phyloP scores from a whole-genome alignment of 495 filamentous ascomycete species.

The Podospora bellae-mahoneyi region DNA sequence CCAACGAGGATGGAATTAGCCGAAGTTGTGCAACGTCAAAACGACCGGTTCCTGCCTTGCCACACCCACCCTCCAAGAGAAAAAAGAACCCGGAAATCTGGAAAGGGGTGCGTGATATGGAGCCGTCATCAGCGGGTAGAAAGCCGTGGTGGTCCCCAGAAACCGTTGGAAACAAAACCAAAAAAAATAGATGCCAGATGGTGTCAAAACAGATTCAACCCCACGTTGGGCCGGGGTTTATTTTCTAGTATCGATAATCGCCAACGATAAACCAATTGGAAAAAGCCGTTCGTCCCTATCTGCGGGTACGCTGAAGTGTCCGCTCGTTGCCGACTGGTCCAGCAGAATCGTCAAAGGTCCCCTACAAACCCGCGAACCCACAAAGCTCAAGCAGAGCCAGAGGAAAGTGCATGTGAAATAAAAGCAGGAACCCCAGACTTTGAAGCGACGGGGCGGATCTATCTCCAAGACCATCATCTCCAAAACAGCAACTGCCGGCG shows the following conservation, averaged over 20 bases:
- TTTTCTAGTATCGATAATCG: neutral
- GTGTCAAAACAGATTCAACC: neutral
- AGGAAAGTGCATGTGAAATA: slow-evolving; percentile 23
- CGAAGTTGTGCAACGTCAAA: neutral
- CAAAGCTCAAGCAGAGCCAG: slow-evolving; percentile 9
- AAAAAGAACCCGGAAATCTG: neutral
- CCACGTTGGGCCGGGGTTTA: neutral
- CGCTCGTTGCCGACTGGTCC: slow-evolving; percentile 1
- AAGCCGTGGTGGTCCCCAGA: slow-evolving; percentile 2
- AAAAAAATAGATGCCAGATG: neutral
- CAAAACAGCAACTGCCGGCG: neutral
- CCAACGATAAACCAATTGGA: neutral
- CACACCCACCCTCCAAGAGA: slow-evolving; percentile 6
- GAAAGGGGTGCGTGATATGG: neutral
- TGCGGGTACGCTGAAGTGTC: slow-evolving; percentile 1
- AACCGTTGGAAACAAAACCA: slow-evolving; percentile 8
- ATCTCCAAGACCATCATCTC: neutral
- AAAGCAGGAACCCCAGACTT: slow-evolving; percentile 17
- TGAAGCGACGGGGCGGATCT: neutral
- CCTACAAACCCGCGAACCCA: slow-evolving; percentile 7
- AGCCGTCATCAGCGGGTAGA: neutral
- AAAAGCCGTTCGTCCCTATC: neutral
- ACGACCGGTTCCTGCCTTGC: slow-evolving; percentile 4
- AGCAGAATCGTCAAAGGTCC: neutral
- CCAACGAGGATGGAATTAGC: neutral